Base-by-base conservation (phyloP, 192 early-diverging fungal genomes). In the Geranomyces variabilis region DNA sequence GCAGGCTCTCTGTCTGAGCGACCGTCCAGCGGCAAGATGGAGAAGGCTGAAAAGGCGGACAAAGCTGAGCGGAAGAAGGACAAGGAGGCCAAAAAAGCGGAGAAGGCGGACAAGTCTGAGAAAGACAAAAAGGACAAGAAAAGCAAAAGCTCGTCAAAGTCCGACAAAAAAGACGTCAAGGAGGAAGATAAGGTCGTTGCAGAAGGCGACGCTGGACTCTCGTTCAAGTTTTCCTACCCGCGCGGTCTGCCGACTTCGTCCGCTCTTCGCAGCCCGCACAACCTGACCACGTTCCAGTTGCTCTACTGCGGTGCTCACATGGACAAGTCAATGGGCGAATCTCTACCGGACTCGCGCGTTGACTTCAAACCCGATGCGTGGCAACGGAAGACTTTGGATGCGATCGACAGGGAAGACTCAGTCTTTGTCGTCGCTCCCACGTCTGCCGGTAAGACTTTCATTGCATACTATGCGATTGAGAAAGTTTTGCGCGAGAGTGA, bases 401-500 rank as follows among this genome's bases (percentile, higher is more conserved):
- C 45, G 19, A 67, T 58, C 58, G 82, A 84, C 31, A 28, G 65
- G 19, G 47, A 81, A 30, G 77, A 84, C 22, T 80, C 77, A 12
- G 69, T 79, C 4, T 67, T 84, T 4, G 66, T 84, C 14, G 63
- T 75, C 19, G 80, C 80, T 29, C 81, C 81, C 14, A 83, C 80
- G 29, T 80, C 77, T 9, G 60, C 73, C 2, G 81, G 81, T 13
- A 83, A 83, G 45, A 83, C 81, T 1, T 83, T 83, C 67, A 75
- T 84, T 43, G 69, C 81, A 14, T 83, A 74, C 56, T 83, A 83
- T 79, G 80, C 81, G 1, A 83, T 83, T 66, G 81, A 83, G 46
- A 76, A 83, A 46, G 70, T 84, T 56, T 57, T 83, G 55, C 41
- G 71, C 7, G 74, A 71, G 10, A 53, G 46, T 57, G 67, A 79